A percentile compares a stretch with the other conserved stretches of the same genome.
phyloP scores from a whole-genome alignment of 495 filamentous ascomycete genomes.

The Aspergillus ellipticus region DNA sequence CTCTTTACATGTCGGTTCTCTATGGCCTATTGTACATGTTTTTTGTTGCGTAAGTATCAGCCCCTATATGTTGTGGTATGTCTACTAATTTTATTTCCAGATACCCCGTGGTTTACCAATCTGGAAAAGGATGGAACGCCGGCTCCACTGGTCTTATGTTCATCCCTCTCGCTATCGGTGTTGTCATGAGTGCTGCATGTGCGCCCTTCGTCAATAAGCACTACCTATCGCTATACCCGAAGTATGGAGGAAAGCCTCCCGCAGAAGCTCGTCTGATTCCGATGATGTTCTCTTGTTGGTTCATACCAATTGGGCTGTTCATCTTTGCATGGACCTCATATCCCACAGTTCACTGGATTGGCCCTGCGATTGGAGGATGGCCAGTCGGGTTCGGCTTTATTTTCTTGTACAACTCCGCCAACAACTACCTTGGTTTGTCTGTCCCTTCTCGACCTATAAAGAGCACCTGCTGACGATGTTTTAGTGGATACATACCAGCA shows the following conservation, averaged over 20 bases:
- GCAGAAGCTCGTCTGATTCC: constrained; percentile 74
- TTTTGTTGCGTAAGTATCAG: constrained; percentile 55
- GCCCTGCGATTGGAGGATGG: constrained; percentile 67
- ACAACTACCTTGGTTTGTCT: constrained; percentile 63
- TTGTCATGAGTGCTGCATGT: constrained; percentile 60
- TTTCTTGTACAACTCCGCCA: constrained; percentile 80
- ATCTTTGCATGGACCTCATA: constrained; percentile 85
- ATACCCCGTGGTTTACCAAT: constrained; percentile 75
- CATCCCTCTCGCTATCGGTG: constrained; percentile 67
- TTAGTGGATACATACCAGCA: constrained; percentile 78
- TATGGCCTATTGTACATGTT: constrained; percentile 83
- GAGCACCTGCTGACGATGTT: constrained; percentile 11
- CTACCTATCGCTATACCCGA: constrained; percentile 59
- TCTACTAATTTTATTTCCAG: constrained; percentile 27
- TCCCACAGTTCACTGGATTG: constrained; percentile 60
- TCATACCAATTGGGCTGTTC: constrained; percentile 71
- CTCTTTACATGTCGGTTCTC: constrained; percentile 73
- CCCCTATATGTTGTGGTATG: background rate
- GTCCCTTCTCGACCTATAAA: background rate
- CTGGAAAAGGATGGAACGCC: constrained; percentile 68
- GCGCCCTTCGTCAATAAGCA: constrained; percentile 71
- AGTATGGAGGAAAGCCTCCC: constrained; percentile 65
- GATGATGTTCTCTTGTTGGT: constrained; percentile 84
- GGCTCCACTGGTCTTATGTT: constrained; percentile 78
- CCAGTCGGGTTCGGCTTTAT: constrained; percentile 83